Evolutionary conservation across 2,329 filamentous ascomycete species (phyloP).

Genomic region (Ceratocystis variospora): DNA sequence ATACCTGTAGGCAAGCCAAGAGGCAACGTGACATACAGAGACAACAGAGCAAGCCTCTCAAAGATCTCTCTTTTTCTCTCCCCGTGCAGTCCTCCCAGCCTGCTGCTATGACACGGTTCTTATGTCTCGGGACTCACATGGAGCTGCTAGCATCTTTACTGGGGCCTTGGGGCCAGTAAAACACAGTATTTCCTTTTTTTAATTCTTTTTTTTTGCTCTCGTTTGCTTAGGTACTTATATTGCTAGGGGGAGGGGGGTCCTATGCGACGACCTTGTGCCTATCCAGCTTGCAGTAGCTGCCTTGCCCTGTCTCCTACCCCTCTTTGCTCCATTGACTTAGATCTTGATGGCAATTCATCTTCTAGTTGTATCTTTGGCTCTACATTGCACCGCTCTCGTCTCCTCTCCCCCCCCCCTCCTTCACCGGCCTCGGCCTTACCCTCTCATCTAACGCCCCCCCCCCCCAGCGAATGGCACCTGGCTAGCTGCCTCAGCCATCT

Average conservation of each 20-base stretch:
- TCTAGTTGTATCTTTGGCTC: background rate
- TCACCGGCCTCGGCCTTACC: background rate
- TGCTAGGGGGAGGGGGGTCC: background rate
- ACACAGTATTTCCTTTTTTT: background rate
- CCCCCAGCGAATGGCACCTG: background rate
- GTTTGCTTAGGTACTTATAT: background rate
- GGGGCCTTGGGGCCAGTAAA: background rate
- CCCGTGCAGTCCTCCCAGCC: background rate
- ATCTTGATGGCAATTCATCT: background rate
- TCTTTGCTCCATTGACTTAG: background rate
- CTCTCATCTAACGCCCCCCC: background rate
- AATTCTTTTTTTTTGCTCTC: background rate
- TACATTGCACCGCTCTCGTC: background rate
- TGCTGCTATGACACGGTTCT: constrained; percentile 1
- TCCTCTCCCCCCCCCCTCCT: no score
- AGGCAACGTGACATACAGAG: constrained; percentile 1
- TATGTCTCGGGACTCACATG: background rate
- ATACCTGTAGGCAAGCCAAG: background rate
- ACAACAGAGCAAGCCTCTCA: background rate
- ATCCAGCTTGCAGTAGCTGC: background rate
- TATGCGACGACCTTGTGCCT: background rate
- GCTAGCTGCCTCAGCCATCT: background rate
- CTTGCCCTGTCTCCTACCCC: background rate
- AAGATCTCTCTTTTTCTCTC: background rate
- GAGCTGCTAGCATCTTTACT: background rate